Evolutionary conservation across 345 rosid species (phyloP).

Genomic region (Citrus reticulata): DNA sequence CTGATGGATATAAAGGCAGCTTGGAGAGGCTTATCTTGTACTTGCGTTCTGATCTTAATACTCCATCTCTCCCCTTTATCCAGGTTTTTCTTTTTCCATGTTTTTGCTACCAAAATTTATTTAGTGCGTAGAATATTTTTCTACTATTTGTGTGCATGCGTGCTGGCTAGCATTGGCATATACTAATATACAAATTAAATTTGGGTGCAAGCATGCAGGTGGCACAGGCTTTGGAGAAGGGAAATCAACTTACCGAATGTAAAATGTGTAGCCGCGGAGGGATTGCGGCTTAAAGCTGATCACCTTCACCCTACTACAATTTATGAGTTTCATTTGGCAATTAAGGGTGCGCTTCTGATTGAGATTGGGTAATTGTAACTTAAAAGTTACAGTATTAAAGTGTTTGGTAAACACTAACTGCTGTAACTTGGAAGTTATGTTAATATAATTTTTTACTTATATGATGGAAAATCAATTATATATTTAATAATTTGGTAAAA

Average conservation of each 20-base stretch:
- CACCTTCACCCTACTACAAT: conserved; percentile 37
- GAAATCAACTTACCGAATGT: conserved; percentile 24
- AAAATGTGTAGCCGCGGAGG: conserved; percentile 37
- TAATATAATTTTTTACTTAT: too few relatives aligned
- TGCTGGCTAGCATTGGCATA: not conserved
- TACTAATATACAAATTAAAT: not conserved
- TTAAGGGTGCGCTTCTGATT: not conserved
- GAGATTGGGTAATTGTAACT: fast-evolving
- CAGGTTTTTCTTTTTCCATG: conserved; percentile 18
- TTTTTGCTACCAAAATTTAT: not conserved
- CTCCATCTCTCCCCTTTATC: conserved; percentile 31
- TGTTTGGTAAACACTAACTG: too few relatives aligned
- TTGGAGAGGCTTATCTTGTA: conserved; percentile 33
- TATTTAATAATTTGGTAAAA: too few relatives aligned
- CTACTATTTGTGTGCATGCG: not conserved
- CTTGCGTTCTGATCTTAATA: conserved; percentile 35
- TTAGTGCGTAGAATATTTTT: not conserved
- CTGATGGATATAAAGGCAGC: conserved; percentile 29
- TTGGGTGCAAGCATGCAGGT: conserved; percentile 20
- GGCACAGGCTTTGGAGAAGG: conserved; percentile 39
- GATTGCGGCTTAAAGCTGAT: conserved; percentile 29
- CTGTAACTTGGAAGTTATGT: fast-evolving
- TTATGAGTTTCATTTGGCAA: conserved; percentile 30
- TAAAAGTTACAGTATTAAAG: too few relatives aligned
- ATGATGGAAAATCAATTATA: too few relatives aligned